Conservation (phyloP, 441 rosid genomes). For the Corymbia citriodora region DNA sequence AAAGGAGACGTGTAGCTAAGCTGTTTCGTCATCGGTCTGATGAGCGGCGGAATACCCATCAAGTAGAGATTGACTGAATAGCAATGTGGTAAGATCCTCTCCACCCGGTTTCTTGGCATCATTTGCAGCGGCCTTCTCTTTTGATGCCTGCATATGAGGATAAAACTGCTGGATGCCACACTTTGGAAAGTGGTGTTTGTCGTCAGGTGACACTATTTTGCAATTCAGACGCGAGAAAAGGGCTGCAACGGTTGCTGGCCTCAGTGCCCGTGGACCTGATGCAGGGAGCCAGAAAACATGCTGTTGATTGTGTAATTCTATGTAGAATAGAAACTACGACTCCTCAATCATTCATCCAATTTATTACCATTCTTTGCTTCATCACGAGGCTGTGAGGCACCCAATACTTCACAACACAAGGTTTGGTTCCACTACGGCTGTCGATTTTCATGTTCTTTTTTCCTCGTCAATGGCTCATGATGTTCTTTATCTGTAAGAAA, state of each 20-base stretch:
- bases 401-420: neutral
- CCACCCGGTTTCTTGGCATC: neutral
- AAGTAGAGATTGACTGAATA: constrained; percentile 35
- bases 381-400: constrained; percentile 1
- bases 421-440: neutral
- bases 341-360: neutral
- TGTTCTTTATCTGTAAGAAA: constrained; percentile 14
- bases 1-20: constrained; percentile 81
- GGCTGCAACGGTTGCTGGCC: neutral
- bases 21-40: constrained; percentile 74
- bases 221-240: neutral
- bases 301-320: neutral
- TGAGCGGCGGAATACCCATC: constrained; percentile 51
- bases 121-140: neutral
- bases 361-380: constrained; percentile 23
- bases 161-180: neutral
- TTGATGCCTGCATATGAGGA: constrained; percentile 11
- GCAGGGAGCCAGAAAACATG: constrained; percentile 2
- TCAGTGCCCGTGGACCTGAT: neutral
- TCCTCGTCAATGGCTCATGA: neutral
- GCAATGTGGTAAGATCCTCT: neutral
- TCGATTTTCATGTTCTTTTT: neutral
- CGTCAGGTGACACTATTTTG: neutral
- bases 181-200: neutral
- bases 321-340: constrained; percentile 2